Percentiles rank a stretch among this genome's conserved stretches.
These are phyloP conservation scores for Tagetes erecta DNA, from an alignment of 129 eudicot genomes.

Conservation along the genomic window DNA sequence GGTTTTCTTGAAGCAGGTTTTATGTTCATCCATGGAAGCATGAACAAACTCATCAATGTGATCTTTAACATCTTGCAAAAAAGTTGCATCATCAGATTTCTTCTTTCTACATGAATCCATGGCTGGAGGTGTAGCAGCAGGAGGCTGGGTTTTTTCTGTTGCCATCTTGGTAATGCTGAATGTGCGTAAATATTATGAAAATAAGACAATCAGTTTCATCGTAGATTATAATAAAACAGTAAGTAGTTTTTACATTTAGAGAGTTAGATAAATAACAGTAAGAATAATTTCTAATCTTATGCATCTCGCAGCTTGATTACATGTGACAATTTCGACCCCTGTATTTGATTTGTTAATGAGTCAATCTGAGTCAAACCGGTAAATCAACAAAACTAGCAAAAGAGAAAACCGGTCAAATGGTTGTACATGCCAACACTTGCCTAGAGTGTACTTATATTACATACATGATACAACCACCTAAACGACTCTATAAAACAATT, in stretches of 20 bases:
- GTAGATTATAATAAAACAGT: background rate
- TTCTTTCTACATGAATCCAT: slow-evolving; percentile 62
- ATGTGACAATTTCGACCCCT: background rate
- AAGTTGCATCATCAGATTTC: slow-evolving; percentile 62
- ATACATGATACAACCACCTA: background rate
- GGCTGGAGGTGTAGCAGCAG: slow-evolving; percentile 32
- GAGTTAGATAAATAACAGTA: background rate
- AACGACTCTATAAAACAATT: background rate
- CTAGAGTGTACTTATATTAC: background rate
- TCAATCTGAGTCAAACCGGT: background rate
- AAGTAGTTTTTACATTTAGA: background rate
- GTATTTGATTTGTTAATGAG: background rate
- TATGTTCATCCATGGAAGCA: slow-evolving; percentile 86
- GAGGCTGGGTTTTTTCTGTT: slow-evolving; percentile 40
- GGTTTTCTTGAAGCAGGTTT: slow-evolving; percentile 64
- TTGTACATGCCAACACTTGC: background rate
- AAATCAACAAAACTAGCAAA: background rate
- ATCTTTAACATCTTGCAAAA: slow-evolving; percentile 66
- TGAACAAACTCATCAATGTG: slow-evolving; percentile 72
- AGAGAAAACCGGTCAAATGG: background rate
- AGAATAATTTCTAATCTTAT: background rate
- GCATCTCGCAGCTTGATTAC: background rate
- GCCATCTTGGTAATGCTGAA: slow-evolving; percentile 40
- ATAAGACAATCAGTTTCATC: background rate
- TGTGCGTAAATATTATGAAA: background rate